Evolutionary conservation across 306 rosid genomes (phyloP).

Genomic region (Trichosanthes truncata): DNA sequence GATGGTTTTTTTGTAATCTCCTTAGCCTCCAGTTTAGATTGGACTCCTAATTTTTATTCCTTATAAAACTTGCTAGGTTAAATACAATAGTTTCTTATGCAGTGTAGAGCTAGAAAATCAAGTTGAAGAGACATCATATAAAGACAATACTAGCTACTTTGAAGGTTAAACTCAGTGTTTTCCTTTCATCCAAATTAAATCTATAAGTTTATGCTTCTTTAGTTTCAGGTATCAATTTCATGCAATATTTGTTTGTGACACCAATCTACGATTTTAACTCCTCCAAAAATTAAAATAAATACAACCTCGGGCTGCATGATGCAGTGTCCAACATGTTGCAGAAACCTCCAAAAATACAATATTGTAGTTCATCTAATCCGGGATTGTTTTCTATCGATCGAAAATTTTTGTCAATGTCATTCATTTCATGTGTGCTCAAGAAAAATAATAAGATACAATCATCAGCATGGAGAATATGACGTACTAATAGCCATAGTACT

Average conservation of each 20-base stretch:
- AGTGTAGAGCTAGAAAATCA: background rate
- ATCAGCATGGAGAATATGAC: background rate
- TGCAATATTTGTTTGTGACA: background rate
- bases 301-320: background rate
- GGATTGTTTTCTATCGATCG: background rate
- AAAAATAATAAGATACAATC: background rate
- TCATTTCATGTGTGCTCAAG: background rate
- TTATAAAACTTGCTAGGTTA: background rate
- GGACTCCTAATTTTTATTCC: background rate
- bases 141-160: background rate
- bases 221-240: background rate
- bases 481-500: conserved; percentile 15
- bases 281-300: background rate
- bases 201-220: background rate
- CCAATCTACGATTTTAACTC: background rate
- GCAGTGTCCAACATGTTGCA: background rate
- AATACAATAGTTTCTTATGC: background rate
- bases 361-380: background rate
- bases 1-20: background rate
- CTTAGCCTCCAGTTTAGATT: background rate
- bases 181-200: background rate
- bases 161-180: background rate
- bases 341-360: background rate
- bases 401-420: background rate
- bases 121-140: background rate